These are phyloP conservation scores for Ballota nigra DNA, from an alignment of 257 asterid species.

Conservation along the genomic window DNA sequence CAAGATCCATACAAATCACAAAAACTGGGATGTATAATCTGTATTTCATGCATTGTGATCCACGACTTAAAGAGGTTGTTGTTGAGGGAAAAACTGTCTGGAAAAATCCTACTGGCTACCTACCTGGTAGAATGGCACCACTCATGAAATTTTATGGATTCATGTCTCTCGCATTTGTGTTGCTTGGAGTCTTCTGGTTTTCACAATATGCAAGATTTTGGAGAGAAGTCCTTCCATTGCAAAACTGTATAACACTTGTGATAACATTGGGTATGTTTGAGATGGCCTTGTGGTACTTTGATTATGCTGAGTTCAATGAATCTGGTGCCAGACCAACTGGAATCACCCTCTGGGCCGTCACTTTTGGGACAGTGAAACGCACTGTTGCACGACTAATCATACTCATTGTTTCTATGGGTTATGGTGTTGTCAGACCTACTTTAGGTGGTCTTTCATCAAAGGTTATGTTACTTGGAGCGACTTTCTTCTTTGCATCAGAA, in stretches of 20 bases:
- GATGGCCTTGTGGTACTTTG: constrained; percentile 96
- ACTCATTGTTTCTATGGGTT: constrained; percentile 94
- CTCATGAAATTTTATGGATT: constrained; percentile 79
- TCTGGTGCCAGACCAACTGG: constrained; percentile 85
- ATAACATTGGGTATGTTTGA: constrained; percentile 92
- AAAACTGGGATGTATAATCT: constrained; percentile 94
- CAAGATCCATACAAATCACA: constrained; percentile 66
- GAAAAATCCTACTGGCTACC: constrained; percentile 91
- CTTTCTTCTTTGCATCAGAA: constrained; percentile 83
- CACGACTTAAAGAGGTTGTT: constrained; percentile 60
- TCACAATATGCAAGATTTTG: constrained; percentile 87
- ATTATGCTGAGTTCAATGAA: constrained; percentile 85
- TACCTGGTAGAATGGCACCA: constrained; percentile 99
- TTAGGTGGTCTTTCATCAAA: constrained; percentile 93
- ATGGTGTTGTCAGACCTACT: constrained; percentile 95
- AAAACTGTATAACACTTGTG: constrained; percentile 81
- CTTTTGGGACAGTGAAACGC: constrained; percentile 88
- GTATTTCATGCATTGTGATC: constrained; percentile 89
- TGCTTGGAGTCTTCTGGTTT: constrained; percentile 92
- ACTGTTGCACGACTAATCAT: constrained; percentile 75
- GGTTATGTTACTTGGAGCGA: constrained; percentile 87
- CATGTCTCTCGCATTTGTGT: constrained; percentile 84
- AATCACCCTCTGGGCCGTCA: constrained; percentile 91
- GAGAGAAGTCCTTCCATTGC: constrained; percentile 89
- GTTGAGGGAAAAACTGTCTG: constrained; percentile 86